Evolutionary conservation across 805 yeast species (phyloP), one percentile per base, ranked within the genome.

Genomic region (Sugiyamaella smithiae): DNA sequence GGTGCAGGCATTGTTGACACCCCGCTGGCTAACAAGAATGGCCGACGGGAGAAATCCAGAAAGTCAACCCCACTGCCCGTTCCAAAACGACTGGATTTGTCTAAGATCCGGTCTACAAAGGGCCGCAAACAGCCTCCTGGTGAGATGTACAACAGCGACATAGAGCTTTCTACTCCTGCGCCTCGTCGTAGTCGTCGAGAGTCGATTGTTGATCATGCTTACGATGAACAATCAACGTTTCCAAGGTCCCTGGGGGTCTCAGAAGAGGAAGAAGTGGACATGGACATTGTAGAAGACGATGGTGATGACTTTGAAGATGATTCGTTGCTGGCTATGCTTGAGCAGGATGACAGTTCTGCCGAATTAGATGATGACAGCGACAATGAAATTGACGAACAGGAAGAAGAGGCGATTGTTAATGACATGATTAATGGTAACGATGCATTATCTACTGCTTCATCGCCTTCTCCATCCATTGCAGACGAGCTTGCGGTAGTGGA

Each of bases 271-370:
- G 50, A 22, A 19, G 53, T 40, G 31, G 53, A 20, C 37, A 55
- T 4, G 54, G 60, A n/a, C 12, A 51, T 53, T 53, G 49, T 48
- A 17, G 48, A 40, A 17, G 51, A 38, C 28, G 59, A 52, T 11
- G 88, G 81, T 49, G 88, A 80, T 8, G 90, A 82, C 57, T 67
- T 65, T 53, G 71, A 74, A 41, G 76, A 76, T 49, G 77, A 73
- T 49, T 65, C 72, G 41, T 67, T 74, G 31, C 54, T 65, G 28
- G 60, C 68, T 1, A 55, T 67, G 40, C 67, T 67, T 14, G 68
- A 66, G 5, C 72, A 65, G 37, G 65, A 62, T 7, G 69, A 59
- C 26, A 66, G 61, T 16, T 72, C 67, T 7, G 76, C 72, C 28
- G 74, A 71, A 9, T 73, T 68, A n/a, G 76, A 72, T 29, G 74